These are phyloP conservation scores for Coprinellus micaceus DNA, from an alignment of 768 basidiomycete species.

Conservation along the genomic window DNA sequence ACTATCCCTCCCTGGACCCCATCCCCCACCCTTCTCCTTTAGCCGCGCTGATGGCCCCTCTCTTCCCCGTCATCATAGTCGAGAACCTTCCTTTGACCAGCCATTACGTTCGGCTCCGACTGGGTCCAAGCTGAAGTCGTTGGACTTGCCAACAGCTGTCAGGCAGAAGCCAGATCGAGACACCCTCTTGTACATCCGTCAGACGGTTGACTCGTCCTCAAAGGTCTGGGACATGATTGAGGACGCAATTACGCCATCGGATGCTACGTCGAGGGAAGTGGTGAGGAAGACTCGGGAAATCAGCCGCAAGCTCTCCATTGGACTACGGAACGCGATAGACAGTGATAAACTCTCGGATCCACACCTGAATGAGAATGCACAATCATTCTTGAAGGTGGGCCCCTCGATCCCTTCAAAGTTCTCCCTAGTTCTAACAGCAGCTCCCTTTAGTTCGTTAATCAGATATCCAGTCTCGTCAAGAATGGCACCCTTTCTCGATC, in stretches of 20 bases:
- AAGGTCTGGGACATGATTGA: constrained; percentile 80
- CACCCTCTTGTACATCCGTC: constrained; percentile 72
- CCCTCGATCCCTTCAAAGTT: neutral
- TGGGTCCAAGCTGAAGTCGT: constrained; percentile 29
- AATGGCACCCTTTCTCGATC: constrained; percentile 56
- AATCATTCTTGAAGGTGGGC: constrained; percentile 75
- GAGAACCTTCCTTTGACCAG: neutral
- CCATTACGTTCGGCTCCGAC: constrained; percentile 1
- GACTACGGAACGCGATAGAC: constrained; percentile 38
- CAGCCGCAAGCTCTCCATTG: constrained; percentile 59
- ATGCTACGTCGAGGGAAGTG: constrained; percentile 45
- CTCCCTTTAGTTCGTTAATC: constrained; percentile 62
- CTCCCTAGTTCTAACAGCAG: neutral
- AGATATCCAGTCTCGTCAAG: constrained; percentile 72
- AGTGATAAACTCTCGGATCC: neutral
- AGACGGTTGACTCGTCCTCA: constrained; percentile 76
- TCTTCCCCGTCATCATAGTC: constrained; percentile 13
- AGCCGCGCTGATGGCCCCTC: constrained; percentile 7
- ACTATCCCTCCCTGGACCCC: constrained; percentile 32
- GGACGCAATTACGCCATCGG: constrained; percentile 47
- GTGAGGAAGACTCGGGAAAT: constrained; percentile 61
- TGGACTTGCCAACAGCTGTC: constrained; percentile 45
- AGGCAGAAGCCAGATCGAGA: constrained; percentile 72
- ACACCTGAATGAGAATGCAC: constrained; percentile 61
- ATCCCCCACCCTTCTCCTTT: constrained; percentile 10